phyloP scores from a whole-genome alignment of 345 rosid genomes.

The Limnanthes douglasii region DNA sequence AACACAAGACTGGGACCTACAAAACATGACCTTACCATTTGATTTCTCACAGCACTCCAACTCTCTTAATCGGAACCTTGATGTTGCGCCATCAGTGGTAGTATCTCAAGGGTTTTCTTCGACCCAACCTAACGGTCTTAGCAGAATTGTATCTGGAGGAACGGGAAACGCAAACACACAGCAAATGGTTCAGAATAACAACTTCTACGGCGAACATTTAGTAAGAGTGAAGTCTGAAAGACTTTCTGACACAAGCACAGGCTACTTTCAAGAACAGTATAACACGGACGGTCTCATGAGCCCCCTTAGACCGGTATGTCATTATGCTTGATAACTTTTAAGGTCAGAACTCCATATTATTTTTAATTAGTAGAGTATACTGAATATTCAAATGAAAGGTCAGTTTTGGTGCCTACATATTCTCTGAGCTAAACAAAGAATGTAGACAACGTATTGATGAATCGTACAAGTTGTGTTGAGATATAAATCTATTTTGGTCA shows the following conservation, averaged over 20 bases:
- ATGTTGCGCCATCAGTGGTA: conserved; percentile 20
- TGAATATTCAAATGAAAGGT: conserved; percentile 85
- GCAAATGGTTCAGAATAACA: conserved; percentile 6
- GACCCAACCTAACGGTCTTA: no score
- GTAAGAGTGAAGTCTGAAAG: conserved; percentile 59
- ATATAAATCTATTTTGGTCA: background rate
- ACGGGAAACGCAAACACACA: conserved; percentile 21
- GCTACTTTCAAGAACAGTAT: conserved; percentile 38
- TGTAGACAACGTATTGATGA: background rate
- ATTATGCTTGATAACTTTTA: no score
- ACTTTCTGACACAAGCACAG: conserved; percentile 25
- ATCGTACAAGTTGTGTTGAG: background rate
- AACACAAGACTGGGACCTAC: conserved; percentile 54
- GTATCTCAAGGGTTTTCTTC: conserved; percentile 40
- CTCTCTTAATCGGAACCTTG: conserved; percentile 20
- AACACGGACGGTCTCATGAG: conserved; percentile 88
- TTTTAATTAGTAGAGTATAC: no score
- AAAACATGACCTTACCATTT: conserved; percentile 38
- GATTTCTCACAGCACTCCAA: conserved; percentile 36
- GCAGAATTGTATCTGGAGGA: conserved; percentile 12
- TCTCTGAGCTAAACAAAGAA: background rate
- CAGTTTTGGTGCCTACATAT: conserved; percentile 2
- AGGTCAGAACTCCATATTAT: no score
- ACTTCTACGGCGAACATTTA: background rate
- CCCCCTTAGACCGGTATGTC: no score